Evolutionary conservation across 75 land plant species (phyloP).

Genomic region (Gnetum montanum): DNA sequence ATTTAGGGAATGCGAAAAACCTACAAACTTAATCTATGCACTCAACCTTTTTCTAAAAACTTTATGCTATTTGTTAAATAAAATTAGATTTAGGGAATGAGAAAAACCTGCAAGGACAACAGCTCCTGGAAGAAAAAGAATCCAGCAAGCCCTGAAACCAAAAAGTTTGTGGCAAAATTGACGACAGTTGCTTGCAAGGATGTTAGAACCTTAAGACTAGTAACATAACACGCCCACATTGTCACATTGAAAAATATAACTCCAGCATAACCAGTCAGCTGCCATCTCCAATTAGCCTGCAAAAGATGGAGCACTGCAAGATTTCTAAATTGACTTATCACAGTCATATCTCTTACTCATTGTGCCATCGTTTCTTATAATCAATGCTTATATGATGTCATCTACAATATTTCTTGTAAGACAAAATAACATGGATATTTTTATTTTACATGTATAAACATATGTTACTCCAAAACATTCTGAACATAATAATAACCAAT

Average conservation of each 20-base stretch:
- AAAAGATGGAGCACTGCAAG: no score
- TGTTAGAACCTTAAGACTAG: slow-evolving; percentile 69
- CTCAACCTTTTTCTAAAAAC: background rate
- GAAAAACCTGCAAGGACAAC: slow-evolving; percentile 36
- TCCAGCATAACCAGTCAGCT: slow-evolving; percentile 49
- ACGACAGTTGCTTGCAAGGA: slow-evolving; percentile 90
- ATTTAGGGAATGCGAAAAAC: background rate
- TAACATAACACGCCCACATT: slow-evolving; percentile 94
- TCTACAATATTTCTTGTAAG: no score
- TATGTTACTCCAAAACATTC: no score
- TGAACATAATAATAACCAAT: no score
- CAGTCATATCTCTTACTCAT: no score
- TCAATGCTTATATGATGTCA: no score
- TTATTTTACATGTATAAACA: no score
- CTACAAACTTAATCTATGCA: background rate
- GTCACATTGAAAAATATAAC: slow-evolving; percentile 67
- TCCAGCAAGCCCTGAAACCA: slow-evolving; percentile 81
- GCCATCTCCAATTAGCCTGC: slow-evolving; percentile 11
- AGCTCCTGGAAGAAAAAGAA: slow-evolving; percentile 62
- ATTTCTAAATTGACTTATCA: no score
- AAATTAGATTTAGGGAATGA: background rate
- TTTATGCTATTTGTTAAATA: background rate
- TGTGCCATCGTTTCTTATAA: no score
- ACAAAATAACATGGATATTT: no score
- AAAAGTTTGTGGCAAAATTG: slow-evolving; percentile 83